These are phyloP conservation scores for Rhodosporidiobolus odoratus DNA, from an alignment of 768 basidiomycete species.

Conservation along the genomic window DNA sequence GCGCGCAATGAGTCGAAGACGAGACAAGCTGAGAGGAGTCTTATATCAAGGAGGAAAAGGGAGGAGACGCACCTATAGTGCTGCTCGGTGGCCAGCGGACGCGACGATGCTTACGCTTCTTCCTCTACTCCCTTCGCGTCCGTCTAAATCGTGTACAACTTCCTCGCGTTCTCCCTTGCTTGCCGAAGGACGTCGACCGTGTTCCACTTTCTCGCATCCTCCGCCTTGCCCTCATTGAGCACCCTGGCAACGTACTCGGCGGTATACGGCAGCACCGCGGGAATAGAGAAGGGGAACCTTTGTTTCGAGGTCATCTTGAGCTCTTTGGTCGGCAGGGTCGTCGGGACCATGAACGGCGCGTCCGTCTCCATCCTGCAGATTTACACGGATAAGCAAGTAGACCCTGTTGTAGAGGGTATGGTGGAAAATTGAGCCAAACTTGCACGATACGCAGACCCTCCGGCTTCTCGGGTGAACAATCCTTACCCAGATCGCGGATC, in stretches of 20 bases:
- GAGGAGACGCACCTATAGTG: too few relatives aligned
- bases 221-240: constrained; percentile 42
- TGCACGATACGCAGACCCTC: constrained; percentile 12
- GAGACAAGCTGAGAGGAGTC: too few relatives aligned
- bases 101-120: background rate
- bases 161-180: constrained; percentile 61
- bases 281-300: constrained; percentile 63
- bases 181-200: constrained; percentile 58
- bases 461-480: constrained; percentile 40
- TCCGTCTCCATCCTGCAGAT: constrained; percentile 62
- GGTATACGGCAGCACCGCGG: constrained; percentile 79
- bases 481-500: constrained; percentile 55
- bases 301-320: constrained; percentile 47
- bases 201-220: constrained; percentile 52
- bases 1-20: too few relatives aligned
- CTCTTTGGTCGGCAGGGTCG: constrained; percentile 56
- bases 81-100: too few relatives aligned
- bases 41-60: too few relatives aligned
- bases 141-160: constrained; percentile 55
- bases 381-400: constrained; percentile 51
- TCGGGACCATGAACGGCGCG: constrained; percentile 79
- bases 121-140: background rate
- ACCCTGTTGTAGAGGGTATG: constrained; percentile 30
- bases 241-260: constrained; percentile 64
- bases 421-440: constrained; percentile 26